Evolutionary conservation across 345 rosid species (phyloP).

Genomic region (Acer campestre): DNA sequence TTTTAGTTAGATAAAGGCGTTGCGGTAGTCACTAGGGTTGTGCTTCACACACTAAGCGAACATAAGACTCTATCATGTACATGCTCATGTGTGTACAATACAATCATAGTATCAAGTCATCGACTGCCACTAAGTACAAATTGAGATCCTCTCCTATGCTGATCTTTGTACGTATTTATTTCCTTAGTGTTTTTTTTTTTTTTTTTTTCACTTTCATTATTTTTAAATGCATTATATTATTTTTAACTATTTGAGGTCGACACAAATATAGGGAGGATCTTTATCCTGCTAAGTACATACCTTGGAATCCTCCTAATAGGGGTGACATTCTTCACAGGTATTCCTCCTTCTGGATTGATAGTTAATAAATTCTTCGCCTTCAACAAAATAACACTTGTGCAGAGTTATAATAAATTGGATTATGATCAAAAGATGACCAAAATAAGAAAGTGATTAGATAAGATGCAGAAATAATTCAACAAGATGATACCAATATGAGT

Average conservation of each 20-base stretch:
- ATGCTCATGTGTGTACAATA: background rate
- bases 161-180: too few relatives aligned
- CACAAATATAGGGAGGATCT: too few relatives aligned
- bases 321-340: slow-evolving; percentile 56
- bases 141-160: too few relatives aligned
- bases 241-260: too few relatives aligned
- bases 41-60: background rate
- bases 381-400: background rate
- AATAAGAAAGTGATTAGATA: background rate
- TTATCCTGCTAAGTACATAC: slow-evolving; percentile 21
- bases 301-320: slow-evolving; percentile 60
- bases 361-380: slow-evolving; percentile 67
- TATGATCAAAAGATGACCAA: background rate
- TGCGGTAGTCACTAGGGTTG: too few relatives aligned
- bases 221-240: too few relatives aligned
- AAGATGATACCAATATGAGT: slow-evolving; percentile 48
- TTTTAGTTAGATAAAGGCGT: slow-evolving; percentile 2
- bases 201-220: too few relatives aligned
- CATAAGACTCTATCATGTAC: background rate
- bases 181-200: too few relatives aligned
- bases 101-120: background rate
- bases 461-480: background rate
- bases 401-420: background rate
- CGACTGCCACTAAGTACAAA: background rate
- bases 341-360: slow-evolving; percentile 53